Percentiles rank a stretch among this genome's conserved stretches.
Conservation (phyloP, 2,329 filamentous ascomycete species). For the Penicillium oxalicum region DNA sequence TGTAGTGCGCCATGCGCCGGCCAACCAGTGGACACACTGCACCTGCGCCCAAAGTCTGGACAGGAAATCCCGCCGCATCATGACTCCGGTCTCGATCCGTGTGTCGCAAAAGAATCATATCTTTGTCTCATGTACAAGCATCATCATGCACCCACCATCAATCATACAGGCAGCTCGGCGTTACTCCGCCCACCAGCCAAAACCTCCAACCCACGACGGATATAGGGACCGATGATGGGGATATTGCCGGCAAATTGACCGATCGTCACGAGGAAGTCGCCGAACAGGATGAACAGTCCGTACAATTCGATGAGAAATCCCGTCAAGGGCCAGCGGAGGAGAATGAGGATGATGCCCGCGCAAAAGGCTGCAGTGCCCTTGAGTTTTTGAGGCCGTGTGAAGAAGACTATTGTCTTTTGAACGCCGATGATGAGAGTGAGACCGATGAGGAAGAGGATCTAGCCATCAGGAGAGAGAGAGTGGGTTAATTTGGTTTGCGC, state of each 20-base stretch:
- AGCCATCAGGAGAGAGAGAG: slow-evolving; percentile 1
- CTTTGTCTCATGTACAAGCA: neutral
- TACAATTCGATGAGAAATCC: slow-evolving; percentile 90
- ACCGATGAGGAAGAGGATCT: slow-evolving; percentile 97
- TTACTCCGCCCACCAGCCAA: slow-evolving; percentile 65
- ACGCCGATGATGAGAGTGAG: slow-evolving; percentile 92
- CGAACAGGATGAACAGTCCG: slow-evolving; percentile 88
- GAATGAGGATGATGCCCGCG: slow-evolving; percentile 73
- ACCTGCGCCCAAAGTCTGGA: neutral
- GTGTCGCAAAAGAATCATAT: neutral
- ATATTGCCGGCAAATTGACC: slow-evolving; percentile 78
- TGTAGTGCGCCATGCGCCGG: too few relatives aligned
- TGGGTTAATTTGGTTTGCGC: slow-evolving; percentile 6
- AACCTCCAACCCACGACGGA: slow-evolving; percentile 67
- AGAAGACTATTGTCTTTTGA: slow-evolving; percentile 87
- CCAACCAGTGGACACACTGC: neutral
- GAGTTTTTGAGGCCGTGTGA: slow-evolving; percentile 85
- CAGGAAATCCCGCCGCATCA: neutral
- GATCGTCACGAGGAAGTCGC: slow-evolving; percentile 92
- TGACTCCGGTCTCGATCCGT: too few relatives aligned
- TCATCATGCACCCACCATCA: neutral
- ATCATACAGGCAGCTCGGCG: slow-evolving; percentile 54
- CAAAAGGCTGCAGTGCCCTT: slow-evolving; percentile 88
- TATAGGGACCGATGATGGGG: slow-evolving; percentile 80
- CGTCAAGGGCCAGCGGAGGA: slow-evolving; percentile 83